phyloP scores from a whole-genome alignment of 257 asterid genomes.

The Ehretia macrophylla region DNA sequence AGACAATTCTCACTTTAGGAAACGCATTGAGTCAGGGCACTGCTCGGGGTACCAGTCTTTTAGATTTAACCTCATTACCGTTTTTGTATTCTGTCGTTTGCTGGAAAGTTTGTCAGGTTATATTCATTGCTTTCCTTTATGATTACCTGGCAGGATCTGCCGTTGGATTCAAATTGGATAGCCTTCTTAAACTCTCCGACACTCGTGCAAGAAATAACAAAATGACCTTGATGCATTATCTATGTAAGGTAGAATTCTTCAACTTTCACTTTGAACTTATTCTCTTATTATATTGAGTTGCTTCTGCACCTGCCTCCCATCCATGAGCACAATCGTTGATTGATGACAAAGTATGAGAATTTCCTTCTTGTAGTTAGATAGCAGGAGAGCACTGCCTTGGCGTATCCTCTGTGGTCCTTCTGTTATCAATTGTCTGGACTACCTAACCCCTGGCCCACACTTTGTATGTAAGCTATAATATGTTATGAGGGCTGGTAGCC shows the following conservation, averaged over 20 bases:
- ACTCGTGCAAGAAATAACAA: slow-evolving; percentile 97
- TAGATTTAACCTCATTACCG: slow-evolving; percentile 7
- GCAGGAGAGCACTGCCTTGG: too few relatives aligned
- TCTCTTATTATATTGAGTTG: slow-evolving; percentile 3
- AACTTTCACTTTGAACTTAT: slow-evolving; percentile 7
- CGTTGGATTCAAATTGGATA: slow-evolving; percentile 94
- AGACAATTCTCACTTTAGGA: slow-evolving; percentile 92
- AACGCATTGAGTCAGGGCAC: slow-evolving; percentile 98
- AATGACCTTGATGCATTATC: slow-evolving; percentile 97
- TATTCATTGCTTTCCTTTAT: slow-evolving; percentile 11
- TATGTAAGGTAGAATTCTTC: slow-evolving; percentile 71
- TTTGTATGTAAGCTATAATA: too few relatives aligned
- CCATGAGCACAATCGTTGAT: not conserved
- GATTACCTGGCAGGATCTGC: slow-evolving; percentile 79
- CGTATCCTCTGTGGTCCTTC: too few relatives aligned
- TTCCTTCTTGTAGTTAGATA: too few relatives aligned
- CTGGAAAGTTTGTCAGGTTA: slow-evolving; percentile 16
- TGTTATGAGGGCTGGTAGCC: too few relatives aligned
- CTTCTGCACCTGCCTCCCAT: not conserved
- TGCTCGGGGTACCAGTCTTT: slow-evolving; percentile 68
- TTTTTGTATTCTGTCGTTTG: slow-evolving; percentile 10
- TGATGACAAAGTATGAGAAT: too few relatives aligned
- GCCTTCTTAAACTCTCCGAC: slow-evolving; percentile 96
- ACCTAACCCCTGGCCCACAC: too few relatives aligned
- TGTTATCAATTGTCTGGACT: too few relatives aligned